These are phyloP conservation scores for Termitomyces sp. DNA, from an alignment of 768 basidiomycete species.

Conservation along the genomic window DNA sequence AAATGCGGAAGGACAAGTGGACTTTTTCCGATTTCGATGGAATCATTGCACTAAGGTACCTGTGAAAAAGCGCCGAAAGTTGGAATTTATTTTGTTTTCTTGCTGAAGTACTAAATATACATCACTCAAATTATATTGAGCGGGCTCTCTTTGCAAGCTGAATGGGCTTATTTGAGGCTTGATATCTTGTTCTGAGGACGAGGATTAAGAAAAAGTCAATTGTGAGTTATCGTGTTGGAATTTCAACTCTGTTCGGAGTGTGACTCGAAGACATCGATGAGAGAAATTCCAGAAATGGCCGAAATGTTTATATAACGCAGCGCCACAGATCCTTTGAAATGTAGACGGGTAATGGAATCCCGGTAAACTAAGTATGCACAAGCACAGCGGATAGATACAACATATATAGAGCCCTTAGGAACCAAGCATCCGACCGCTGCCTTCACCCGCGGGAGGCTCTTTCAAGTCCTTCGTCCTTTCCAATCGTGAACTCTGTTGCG, in stretches of 20 bases:
- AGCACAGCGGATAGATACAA: not conserved
- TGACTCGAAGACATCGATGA: not conserved
- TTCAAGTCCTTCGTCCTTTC: too few relatives aligned
- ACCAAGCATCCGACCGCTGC: too few relatives aligned
- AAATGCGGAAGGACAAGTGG: not conserved
- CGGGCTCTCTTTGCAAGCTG: not conserved
- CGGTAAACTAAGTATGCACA: too few relatives aligned
- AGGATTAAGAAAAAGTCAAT: not conserved
- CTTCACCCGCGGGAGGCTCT: too few relatives aligned
- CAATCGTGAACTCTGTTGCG: too few relatives aligned
- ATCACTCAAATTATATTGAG: not conserved
- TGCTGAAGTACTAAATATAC: not conserved
- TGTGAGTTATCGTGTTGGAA: not conserved
- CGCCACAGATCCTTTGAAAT: not conserved
- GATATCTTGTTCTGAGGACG: not conserved
- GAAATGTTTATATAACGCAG: too few relatives aligned
- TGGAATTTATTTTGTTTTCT: not conserved
- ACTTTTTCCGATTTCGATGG: slow-evolving; percentile 1
- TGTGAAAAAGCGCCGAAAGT: not conserved
- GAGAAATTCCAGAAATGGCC: not conserved
- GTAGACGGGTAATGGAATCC: not conserved
- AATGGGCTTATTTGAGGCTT: not conserved
- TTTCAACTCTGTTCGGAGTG: not conserved
- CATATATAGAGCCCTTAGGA: too few relatives aligned
- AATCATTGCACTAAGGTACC: not conserved